phyloP scores from a whole-genome alignment of 2,329 filamentous ascomycete genomes.

The Ophiostoma populinum region DNA sequence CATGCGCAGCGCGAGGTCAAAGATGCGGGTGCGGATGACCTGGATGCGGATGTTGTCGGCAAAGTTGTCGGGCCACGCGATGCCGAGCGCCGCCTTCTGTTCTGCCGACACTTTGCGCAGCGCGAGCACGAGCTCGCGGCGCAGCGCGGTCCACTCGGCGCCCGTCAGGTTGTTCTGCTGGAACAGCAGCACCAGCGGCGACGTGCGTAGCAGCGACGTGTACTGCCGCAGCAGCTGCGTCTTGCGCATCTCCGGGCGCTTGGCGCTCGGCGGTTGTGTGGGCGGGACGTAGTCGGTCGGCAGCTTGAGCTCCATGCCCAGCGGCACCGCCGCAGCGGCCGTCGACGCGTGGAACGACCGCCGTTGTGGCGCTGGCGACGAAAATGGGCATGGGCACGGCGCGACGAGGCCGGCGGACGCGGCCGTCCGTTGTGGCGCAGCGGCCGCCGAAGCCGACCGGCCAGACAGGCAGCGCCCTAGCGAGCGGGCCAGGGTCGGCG shows the following conservation, averaged over 20 bases:
- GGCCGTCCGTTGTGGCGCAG: no score
- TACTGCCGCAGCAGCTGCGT: conserved; percentile 76
- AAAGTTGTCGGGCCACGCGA: conserved; percentile 24
- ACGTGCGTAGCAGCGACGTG: conserved; percentile 71
- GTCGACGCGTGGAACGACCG: conserved; percentile 6
- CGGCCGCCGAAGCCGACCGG: neutral
- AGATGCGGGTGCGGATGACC: conserved; percentile 77
- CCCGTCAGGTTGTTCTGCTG: conserved; percentile 53
- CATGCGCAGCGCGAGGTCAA: conserved; percentile 67
- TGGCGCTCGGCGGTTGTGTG: conserved; percentile 74
- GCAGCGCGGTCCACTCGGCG: conserved; percentile 55
- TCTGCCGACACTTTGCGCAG: conserved; percentile 22
- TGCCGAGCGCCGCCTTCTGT: conserved; percentile 6
- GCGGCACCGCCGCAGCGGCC: neutral
- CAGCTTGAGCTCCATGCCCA: conserved; percentile 15
- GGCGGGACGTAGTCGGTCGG: conserved; percentile 38
- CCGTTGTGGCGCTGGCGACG: no score
- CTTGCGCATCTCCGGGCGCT: conserved; percentile 74
- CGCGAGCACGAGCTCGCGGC: conserved; percentile 45
- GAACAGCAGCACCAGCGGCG: conserved; percentile 74
- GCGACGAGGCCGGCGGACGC: neutral
- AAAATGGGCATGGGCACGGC: neutral
- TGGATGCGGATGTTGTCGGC: conserved; percentile 55
- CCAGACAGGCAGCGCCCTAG: conserved; percentile 8
- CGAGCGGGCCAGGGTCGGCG: neutral